A percentile compares a stretch with the other conserved stretches of the same genome.
phyloP scores from a whole-genome alignment of 306 rosid species.

The Neltuma alba region DNA sequence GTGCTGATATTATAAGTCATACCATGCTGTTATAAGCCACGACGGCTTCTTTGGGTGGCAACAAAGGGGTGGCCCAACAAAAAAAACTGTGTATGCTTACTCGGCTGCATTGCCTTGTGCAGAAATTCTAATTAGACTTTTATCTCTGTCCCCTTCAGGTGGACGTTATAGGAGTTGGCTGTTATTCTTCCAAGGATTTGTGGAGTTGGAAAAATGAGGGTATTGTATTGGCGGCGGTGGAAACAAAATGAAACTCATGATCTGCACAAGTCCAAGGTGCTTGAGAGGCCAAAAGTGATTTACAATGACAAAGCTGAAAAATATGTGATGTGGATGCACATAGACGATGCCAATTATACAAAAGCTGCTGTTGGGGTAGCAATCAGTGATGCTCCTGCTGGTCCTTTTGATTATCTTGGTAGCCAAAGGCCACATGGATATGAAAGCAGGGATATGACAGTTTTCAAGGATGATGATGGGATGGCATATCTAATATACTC shows the following conservation, averaged over 20 bases:
- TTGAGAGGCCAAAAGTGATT: constrained; percentile 94
- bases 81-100: not conserved
- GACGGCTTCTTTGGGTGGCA: constrained; percentile 7
- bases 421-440: constrained; percentile 86
- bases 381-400: constrained; percentile 71
- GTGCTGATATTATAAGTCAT: constrained; percentile 21
- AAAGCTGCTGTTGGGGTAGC: constrained; percentile 88
- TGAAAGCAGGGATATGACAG: constrained; percentile 90
- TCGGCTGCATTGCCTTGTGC: constrained; percentile 24
- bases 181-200: constrained; percentile 91
- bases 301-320: constrained; percentile 76
- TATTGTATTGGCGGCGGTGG: constrained; percentile 74
- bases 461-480: constrained; percentile 88
- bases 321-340: constrained; percentile 98
- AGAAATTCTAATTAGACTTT: not conserved
- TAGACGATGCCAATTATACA: constrained; percentile 86
- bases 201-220: constrained; percentile 97
- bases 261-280: constrained; percentile 83
- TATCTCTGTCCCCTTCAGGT: constrained; percentile 53
- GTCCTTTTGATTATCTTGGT: constrained; percentile 80
- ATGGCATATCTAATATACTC: constrained; percentile 85
- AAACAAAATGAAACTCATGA: constrained; percentile 73
- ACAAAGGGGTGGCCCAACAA: not conserved
- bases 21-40: not conserved
- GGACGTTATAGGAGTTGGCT: constrained; percentile 93